These are phyloP conservation scores for Dactylella cylindrospora DNA, from an alignment of 2,329 filamentous ascomycete species.

Conservation along the genomic window DNA sequence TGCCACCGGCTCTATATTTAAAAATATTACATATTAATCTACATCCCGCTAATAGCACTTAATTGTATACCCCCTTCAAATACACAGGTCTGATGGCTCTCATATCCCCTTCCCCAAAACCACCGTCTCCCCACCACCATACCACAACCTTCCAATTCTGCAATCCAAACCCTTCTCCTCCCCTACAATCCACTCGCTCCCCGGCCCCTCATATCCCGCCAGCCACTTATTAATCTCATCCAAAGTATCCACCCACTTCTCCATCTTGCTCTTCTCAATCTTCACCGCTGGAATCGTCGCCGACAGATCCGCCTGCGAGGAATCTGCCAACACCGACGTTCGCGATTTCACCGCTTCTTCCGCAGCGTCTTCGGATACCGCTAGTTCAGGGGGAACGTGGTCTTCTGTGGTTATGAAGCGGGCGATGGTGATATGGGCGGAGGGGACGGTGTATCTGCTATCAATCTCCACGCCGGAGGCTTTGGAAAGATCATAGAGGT, in stretches of 20 bases:
- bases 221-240: constrained; percentile 78
- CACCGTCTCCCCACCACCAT: constrained; percentile 76
- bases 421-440: constrained; percentile 83
- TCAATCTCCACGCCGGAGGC: constrained; percentile 68
- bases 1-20: constrained; percentile 8
- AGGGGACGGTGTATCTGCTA: constrained; percentile 83
- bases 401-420: constrained; percentile 73
- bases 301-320: constrained; percentile 43
- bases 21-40: background rate
- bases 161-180: constrained; percentile 78
- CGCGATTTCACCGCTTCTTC: constrained; percentile 51
- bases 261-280: constrained; percentile 57
- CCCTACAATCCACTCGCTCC: constrained; percentile 82
- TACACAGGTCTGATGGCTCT: background rate
- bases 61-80: background rate
- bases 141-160: constrained; percentile 77
- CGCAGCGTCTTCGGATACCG: constrained; percentile 50
- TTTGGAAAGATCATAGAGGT: constrained; percentile 67
- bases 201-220: constrained; percentile 60
- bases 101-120: constrained; percentile 39
- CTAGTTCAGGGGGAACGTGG: constrained; percentile 54
- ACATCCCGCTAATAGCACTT: background rate
- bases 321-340: constrained; percentile 31
- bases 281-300: constrained; percentile 52
- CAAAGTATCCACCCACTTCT: constrained; percentile 67